Base-by-base conservation (phyloP, 2,329 filamentous ascomycete species). In the Aspergillus ustus region DNA sequence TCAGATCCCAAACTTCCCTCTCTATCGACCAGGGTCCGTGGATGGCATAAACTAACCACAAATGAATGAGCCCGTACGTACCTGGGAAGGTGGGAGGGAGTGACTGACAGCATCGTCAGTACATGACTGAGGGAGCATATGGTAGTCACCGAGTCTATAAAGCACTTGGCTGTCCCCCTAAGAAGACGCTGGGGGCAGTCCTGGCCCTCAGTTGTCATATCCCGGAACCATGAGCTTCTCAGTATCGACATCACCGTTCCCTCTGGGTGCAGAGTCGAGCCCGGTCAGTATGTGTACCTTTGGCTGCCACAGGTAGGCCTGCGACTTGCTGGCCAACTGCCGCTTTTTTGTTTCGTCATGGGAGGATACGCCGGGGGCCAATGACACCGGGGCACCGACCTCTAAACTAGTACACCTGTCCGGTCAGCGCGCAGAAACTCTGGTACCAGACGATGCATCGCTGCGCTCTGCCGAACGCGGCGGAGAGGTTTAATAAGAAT, bases 401-500 rank as follows among this genome's bases (percentile, higher is more conserved):
- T 48, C 45, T 28, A 19, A 48, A 48, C 45, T 15, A 25, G 45
- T 53, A 53, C 57, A 44, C 57, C 31, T 34, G 31, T 34, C 31
- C 31, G 31, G 31, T 34, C 31, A 34, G 31, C 49, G 34, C 37
- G 22, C 22, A 25, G 22, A 25, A 25, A 2, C 22, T 4, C 4
- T 4, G 22, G 22, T 25, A 25, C 22, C 22, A 25, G 22, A 25
- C 22, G 4, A 25, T 25, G 4, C 22, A 25, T 25, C 22, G 22
- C 22, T 25, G 3, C 22, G 3, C 22, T 25, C 22, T 25, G 22
- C 22, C 22, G 22, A 25, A 25, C 22, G 4, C 22, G 45, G 52
- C n/a, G n/a, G n/a, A n/a, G 57, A 73, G 66, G 19, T 69, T 34
- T 29, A 72, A 70, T 53, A 70, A 13, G 17, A 60, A 54, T 51